Evolutionary conservation across 2,329 filamentous ascomycete species (phyloP), one percentile per base, ranked within the genome.

Genomic region (Talaromyces amestolkiae): DNA sequence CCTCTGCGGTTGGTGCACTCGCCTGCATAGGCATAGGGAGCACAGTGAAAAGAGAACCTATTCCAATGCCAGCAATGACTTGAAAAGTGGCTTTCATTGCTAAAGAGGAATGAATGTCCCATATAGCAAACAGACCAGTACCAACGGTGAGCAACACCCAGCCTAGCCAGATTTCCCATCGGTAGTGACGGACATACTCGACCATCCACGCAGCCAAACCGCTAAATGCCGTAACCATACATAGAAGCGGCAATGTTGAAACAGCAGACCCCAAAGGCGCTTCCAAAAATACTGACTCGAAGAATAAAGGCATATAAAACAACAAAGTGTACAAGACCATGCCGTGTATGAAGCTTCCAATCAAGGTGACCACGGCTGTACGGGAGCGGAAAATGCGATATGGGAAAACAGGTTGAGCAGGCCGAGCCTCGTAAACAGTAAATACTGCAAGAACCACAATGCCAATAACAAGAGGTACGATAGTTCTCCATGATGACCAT

Each of bases 261-360:
- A 66, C 43, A 3, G 43, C 49, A 2, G 56, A 41, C 13, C 51
- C 31, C 10, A 70, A 59, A 11, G 70, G 64, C 10, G 61, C 37
- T 39, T 66, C 56, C 3, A 58, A 58, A 65, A 71, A 71, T 51
- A 70, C 78, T 0, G 73, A 74, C 63, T 83, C 80, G 68, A 83
- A 82, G 68, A 81, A 84, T 10, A 83, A 68, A 0, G 82, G 80
- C 1, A 83, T 66, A 66, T 82, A 82, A 70, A 76, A 79, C 35
- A 76, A 67, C 6, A 72, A 63, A 74, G 78, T 80, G 53, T 76
- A 75, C 6, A 73, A 61, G 7, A 80, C 68, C 7, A 80, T 65
- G 2, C 73, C 72, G 43, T 79, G 73, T 2, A 82, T 59, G 64
- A 82, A 80, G 1, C 75, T 78, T 11, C 75, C 66, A 8, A 73